Evolutionary conservation across 2,329 filamentous ascomycete species (phyloP).

Genomic region (Biscogniauxia sp.): DNA sequence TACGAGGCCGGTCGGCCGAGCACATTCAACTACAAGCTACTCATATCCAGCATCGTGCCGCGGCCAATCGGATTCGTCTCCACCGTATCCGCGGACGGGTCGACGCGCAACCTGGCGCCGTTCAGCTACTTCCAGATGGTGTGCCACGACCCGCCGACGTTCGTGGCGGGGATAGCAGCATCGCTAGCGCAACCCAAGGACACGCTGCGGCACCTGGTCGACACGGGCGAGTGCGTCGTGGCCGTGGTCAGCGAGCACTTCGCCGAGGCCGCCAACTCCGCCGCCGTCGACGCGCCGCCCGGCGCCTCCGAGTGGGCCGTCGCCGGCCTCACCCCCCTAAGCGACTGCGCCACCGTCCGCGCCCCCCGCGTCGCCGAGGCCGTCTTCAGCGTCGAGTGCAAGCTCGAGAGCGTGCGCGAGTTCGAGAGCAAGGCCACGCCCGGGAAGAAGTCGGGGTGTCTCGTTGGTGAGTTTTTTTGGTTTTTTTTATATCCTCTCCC

Average conservation of each 20-base stretch:
- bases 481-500: not conserved
- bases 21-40: conserved; percentile 82
- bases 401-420: conserved; percentile 70
- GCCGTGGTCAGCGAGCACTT: conserved; percentile 86
- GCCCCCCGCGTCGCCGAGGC: conserved; percentile 76
- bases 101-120: conserved; percentile 71
- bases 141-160: conserved; percentile 82
- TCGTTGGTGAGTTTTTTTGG: conserved; percentile 43
- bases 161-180: conserved; percentile 57
- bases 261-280: conserved; percentile 83
- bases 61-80: conserved; percentile 71
- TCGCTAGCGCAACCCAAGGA: conserved; percentile 65
- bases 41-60: conserved; percentile 80
- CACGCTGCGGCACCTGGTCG: conserved; percentile 69
- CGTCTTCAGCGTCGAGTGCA: conserved; percentile 78
- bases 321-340: conserved; percentile 69
- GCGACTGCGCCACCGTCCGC: conserved; percentile 62
- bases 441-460: conserved; percentile 70
- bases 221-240: conserved; percentile 73
- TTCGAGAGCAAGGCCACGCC: conserved; percentile 71
- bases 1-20: conserved; percentile 66
- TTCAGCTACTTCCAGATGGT: conserved; percentile 86
- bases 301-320: conserved; percentile 78
- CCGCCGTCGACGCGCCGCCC: conserved; percentile 73
- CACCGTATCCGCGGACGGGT: conserved; percentile 58